A percentile compares a stretch with the other conserved stretches of the same genome.
Conservation (phyloP, 371 early-diverging fungal species). For the Syncephalastrum racemosum region DNA sequence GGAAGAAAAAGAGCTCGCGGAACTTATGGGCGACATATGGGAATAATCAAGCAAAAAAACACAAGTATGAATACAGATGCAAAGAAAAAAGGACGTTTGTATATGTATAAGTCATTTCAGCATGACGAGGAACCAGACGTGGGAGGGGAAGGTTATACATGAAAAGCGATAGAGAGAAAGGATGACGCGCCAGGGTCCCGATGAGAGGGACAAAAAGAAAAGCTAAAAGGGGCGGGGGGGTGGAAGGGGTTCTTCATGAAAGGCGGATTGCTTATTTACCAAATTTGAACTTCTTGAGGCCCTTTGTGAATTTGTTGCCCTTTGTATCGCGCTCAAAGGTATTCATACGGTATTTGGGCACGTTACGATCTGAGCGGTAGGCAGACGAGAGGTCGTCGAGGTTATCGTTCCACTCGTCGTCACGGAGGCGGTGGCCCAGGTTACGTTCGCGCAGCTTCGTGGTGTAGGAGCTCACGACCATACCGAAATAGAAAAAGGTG, state of each 20-base stretch:
- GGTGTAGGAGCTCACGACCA: conserved; percentile 36
- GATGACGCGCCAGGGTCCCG: no score
- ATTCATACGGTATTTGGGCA: conserved; percentile 41
- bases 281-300: conserved; percentile 25
- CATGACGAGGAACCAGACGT: no score
- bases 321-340: conserved; percentile 21
- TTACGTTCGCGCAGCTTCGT: conserved; percentile 40
- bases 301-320: conserved; percentile 25
- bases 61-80: no score
- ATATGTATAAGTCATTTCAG: no score
- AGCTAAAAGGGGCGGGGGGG: conserved; percentile 10
- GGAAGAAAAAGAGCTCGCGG: conserved; percentile 56
- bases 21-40: conserved; percentile 63
- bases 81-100: no score
- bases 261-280: conserved; percentile 17
- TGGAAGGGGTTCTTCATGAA: conserved; percentile 4
- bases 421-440: conserved; percentile 49
- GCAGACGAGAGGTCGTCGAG: conserved; percentile 37
- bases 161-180: no score
- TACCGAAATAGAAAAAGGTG: conserved; percentile 34
- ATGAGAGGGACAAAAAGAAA: conserved; percentile 3
- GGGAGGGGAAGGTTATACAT: no score
- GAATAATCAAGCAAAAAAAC: neutral
- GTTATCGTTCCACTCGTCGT: conserved; percentile 50
- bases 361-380: conserved; percentile 41